Base-by-base conservation (phyloP, 352 stramenopile species). In the Phytophthora macrochlamydospora region DNA sequence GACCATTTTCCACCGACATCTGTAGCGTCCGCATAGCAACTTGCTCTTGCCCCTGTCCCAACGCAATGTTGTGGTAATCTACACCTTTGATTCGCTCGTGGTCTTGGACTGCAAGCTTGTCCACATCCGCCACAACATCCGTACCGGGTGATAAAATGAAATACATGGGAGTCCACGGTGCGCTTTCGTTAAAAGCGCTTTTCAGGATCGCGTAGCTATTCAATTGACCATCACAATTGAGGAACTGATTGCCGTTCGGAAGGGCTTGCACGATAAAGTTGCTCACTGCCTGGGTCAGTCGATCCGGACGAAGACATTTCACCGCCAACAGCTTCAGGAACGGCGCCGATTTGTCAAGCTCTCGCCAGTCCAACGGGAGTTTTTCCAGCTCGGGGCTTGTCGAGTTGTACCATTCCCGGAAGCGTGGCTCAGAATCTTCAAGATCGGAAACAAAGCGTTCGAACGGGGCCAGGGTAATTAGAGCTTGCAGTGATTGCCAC, bases 141-240 rank as follows among this genome's bases (percentile, higher is more conserved):
- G 96, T 97, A n/a, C 95, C 97, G 3, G 96, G 95, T 44, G 92
- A 98, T 46, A 99, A 73, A 56, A 99, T 97, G 63, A 99, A 99
- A 70, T 98, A 99, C 65, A 99, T 96, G 13, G 97, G 97, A n/a
- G 96, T 99, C 67, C 78, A 95, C 12, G 97, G 91, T 18, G 92
- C 98, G 9, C 89, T 98, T 56, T 99, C 97, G 24, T 78, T 71
- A 54, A 98, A 98, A 2, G 90, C 91, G 50, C 95, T 92, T n/a
- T 98, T 83, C 28, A 99, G 75, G 29, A 99, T 90, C 24, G 97
- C 82, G 66, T 97, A 97, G 58, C 90, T 97, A 69, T 98, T 99
- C 42, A 99, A 85, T 32, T 98, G 97, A 0, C 86, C 72, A 37
- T 97, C 78, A 35, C 87, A 93, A 55, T 91, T 91, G 8, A 97